Evolutionary conservation across 768 basidiomycete genomes (phyloP).

Genomic region (Ephemerocybe angulata): DNA sequence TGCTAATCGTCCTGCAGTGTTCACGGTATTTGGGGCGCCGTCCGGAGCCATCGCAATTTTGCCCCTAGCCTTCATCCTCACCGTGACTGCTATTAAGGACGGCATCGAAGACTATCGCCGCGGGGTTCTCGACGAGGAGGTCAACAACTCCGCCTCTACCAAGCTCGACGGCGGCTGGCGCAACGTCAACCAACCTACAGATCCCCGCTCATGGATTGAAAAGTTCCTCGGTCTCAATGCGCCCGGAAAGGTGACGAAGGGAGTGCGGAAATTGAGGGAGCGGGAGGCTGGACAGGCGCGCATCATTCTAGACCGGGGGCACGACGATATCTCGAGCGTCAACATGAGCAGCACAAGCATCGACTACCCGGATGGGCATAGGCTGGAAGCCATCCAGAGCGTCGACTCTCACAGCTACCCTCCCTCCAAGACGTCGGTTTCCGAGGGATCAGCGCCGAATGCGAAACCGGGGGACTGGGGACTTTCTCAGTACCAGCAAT

Average conservation of each 20-base stretch:
- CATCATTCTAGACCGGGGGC: constrained; percentile 57
- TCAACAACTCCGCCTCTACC: constrained; percentile 92
- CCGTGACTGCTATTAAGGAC: constrained; percentile 92
- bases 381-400: constrained; percentile 67
- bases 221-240: constrained; percentile 64
- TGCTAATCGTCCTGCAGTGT: constrained; percentile 46
- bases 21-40: constrained; percentile 88
- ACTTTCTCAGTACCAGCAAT: constrained; percentile 52
- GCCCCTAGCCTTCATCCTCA: constrained; percentile 82
- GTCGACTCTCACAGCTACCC: constrained; percentile 66
- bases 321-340: constrained; percentile 37
- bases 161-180: constrained; percentile 80
- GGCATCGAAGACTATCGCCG: constrained; percentile 96
- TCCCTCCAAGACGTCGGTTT: constrained; percentile 40
- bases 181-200: constrained; percentile 83
- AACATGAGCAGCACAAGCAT: constrained; percentile 37
- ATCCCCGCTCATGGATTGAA: constrained; percentile 74
- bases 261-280: constrained; percentile 81
- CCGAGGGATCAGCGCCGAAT: constrained; percentile 25
- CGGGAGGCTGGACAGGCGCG: constrained; percentile 63
- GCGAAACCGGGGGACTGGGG: constrained; percentile 34
- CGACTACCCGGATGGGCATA: constrained; percentile 44
- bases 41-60: constrained; percentile 78
- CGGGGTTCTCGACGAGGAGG: constrained; percentile 81
- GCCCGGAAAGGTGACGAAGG: constrained; percentile 77